phyloP scores from a whole-genome alignment of 345 rosid genomes.

The Anastatica hierochuntica region DNA sequence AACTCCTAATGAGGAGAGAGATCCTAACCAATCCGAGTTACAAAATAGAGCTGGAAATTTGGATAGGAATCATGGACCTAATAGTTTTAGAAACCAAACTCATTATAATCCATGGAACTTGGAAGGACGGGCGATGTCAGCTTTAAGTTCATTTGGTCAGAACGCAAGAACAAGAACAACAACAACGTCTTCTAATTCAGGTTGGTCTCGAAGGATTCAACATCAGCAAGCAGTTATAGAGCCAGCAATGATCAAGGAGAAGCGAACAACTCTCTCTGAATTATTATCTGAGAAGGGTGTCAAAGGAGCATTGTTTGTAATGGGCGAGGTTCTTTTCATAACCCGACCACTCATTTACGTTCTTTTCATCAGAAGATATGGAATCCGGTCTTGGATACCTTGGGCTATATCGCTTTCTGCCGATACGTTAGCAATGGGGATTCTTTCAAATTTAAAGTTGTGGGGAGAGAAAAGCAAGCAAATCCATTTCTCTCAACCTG shows the following conservation, averaged over 20 bases:
- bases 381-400: conserved; percentile 81
- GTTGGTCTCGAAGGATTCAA: conserved; percentile 52
- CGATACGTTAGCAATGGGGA: conserved; percentile 48
- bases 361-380: conserved; percentile 65
- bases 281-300: conserved; percentile 64
- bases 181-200: conserved; percentile 25
- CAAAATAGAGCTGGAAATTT: too few species aligned
- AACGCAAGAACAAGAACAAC: conserved; percentile 45
- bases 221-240: conserved; percentile 52
- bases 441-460: conserved; percentile 31
- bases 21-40: conserved; percentile 26
- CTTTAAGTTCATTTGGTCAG: conserved; percentile 68
- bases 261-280: conserved; percentile 29
- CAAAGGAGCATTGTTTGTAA: conserved; percentile 46
- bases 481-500: conserved; percentile 39
- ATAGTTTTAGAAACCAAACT: conserved; percentile 21
- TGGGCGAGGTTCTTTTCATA: conserved; percentile 66
- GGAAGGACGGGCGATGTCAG: conserved; percentile 78
- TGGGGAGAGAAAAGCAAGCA: conserved; percentile 30
- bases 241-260: conserved; percentile 36
- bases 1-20: conserved; percentile 50
- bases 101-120: conserved; percentile 43
- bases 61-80: conserved; percentile 24
- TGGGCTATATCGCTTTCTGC: conserved; percentile 78
- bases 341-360: conserved; percentile 91